Base-by-base conservation (phyloP, 176 grass and related monocot genomes). In the Musa troglodytarum region DNA sequence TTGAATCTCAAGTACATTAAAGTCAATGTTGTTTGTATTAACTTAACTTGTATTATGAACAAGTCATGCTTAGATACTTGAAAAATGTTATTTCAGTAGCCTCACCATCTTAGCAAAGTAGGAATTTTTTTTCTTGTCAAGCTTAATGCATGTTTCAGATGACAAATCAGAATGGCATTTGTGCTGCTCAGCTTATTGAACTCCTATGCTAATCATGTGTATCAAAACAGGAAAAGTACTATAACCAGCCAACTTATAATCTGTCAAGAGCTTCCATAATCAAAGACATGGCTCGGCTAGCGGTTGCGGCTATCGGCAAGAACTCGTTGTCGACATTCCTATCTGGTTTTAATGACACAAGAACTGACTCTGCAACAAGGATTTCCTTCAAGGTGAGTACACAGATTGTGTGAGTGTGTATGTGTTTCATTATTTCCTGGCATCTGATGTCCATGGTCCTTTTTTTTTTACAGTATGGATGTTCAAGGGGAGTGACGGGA, bases 301-400 rank as follows among this genome's bases (percentile, higher is more conserved):
- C 92, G 8, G 16, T 52, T 20, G 73, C 75, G 1, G 20, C 80
- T 1, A 34, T 93, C 9, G 90, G 94, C 0, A 76, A 88, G 64
- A 68, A 71, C 28, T 87, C 84, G 21, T 54, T 88, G 65, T 23
- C 78, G 10, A 69, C 85, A 56, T 79, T 89, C n/a, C 74, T 20
- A 65, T 64, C 82, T 20, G 94, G 86, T 49, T 93, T 93, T 55
- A 91, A 98, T 29, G 80, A 88, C 51, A 87, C 94, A 67, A 58
- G 79, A 9, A 88, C 82, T 9, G 88, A 98, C 69, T 57, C 53
- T 51, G 75, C 86, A 28, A 58, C 94, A 53, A 89, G 86, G 55
- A 93, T 93, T 87, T 93, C 94, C 16, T 98, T 98, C 71, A 98
- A 98, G 84, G 94, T 98, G 22, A 80, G 10, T 61, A 12, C 2